phyloP scores from a whole-genome alignment of 2,329 filamentous ascomycete genomes.

The Juglanconis sp. region DNA sequence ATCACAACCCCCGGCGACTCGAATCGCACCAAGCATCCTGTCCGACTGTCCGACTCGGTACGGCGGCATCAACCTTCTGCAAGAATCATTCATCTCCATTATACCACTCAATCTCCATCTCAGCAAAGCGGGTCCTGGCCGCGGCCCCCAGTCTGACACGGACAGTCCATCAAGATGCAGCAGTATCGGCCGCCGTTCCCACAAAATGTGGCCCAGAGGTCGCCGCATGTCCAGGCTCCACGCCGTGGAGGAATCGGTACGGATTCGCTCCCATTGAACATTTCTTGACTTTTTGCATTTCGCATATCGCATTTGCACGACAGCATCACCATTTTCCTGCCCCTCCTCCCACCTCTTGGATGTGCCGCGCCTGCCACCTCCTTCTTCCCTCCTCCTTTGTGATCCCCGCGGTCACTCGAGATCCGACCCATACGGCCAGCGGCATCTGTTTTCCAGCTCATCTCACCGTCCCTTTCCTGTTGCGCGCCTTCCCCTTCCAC shows the following conservation, averaged over 20 bases:
- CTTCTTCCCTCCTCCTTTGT: not conserved
- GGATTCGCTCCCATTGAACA: constrained; percentile 10
- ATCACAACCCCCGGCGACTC: too few relatives aligned
- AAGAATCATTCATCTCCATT: not conserved
- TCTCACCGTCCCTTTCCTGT: not conserved
- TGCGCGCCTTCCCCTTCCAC: not conserved
- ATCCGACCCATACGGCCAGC: not conserved
- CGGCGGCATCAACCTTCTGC: not conserved
- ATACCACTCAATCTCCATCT: not conserved
- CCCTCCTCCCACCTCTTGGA: not conserved
- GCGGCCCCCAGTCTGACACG: not conserved
- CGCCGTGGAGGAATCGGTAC: constrained; percentile 53
- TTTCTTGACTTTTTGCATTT: constrained; percentile 1
- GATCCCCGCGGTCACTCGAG: not conserved
- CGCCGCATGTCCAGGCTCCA: constrained; percentile 45
- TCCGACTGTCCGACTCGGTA: too few relatives aligned
- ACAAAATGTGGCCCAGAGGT: constrained; percentile 48
- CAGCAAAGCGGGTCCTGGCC: constrained; percentile 4
- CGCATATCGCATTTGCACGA: constrained; percentile 1
- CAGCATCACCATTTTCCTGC: not conserved
- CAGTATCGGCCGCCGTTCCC: constrained; percentile 48
- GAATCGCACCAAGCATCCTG: too few relatives aligned
- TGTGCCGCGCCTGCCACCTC: not conserved
- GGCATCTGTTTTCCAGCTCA: not conserved
- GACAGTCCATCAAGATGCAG: constrained; percentile 42